phyloP scores from a whole-genome alignment of 1,284 basidiomycete genomes.

The Sanghuangporus sanghuang region DNA sequence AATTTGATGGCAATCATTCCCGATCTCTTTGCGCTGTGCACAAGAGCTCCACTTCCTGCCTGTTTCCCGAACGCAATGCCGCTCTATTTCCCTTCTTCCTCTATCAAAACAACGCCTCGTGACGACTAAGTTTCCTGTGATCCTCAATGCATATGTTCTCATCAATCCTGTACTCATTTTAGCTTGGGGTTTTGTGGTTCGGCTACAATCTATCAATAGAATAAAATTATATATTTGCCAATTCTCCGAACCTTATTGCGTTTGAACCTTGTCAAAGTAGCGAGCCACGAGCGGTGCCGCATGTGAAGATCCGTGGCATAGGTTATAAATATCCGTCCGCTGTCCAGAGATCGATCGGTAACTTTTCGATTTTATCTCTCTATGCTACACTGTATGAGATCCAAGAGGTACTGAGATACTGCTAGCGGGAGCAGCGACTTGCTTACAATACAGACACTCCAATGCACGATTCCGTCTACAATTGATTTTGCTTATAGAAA shows the following conservation, averaged over 20 bases:
- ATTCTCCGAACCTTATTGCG: neutral
- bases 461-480: neutral
- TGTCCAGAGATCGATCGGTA: too few relatives aligned
- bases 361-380: too few relatives aligned
- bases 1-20: neutral
- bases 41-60: neutral
- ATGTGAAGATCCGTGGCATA: too few relatives aligned
- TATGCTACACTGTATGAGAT: too few relatives aligned
- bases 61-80: neutral
- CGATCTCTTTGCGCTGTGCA: neutral
- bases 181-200: neutral
- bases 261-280: neutral
- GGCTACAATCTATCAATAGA: too few relatives aligned
- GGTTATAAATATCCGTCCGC: too few relatives aligned
- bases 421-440: neutral
- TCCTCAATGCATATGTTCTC: neutral
- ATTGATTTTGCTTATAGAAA: constrained; percentile 61
- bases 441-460: neutral
- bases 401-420: too few relatives aligned
- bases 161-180: neutral
- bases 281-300: too few relatives aligned
- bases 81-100: neutral
- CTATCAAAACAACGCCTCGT: neutral
- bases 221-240: too few relatives aligned
- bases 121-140: neutral